These are phyloP conservation scores for Flaveria bidentis DNA, from an alignment of 129 eudicot species.

Conservation along the genomic window DNA sequence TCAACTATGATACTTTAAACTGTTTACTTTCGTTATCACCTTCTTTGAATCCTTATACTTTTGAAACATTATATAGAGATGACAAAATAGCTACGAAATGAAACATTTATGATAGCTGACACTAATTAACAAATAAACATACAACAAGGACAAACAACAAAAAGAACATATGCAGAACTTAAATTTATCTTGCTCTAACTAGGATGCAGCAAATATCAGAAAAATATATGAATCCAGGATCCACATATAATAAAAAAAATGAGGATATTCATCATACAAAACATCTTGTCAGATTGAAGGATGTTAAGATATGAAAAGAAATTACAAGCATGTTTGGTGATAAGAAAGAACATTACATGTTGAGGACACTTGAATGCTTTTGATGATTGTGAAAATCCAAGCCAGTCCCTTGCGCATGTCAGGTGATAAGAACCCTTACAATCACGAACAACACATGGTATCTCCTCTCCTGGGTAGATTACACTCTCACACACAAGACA, in stretches of 20 bases:
- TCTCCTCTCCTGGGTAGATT: conserved; percentile 65
- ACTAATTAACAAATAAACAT: not conserved
- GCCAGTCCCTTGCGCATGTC: conserved; percentile 54
- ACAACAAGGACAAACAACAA: not conserved
- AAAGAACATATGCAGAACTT: not conserved
- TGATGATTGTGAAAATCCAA: conserved; percentile 42
- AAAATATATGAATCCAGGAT: not conserved
- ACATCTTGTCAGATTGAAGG: conserved; percentile 8
- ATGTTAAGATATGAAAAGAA: not conserved
- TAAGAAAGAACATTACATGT: conserved; percentile 57
- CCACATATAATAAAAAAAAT: not conserved
- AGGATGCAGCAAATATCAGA: not conserved
- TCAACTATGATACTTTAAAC: not conserved
- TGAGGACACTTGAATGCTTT: conserved; percentile 86
- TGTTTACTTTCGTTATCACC: not conserved
- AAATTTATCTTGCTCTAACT: not conserved
- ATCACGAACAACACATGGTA: conserved; percentile 62
- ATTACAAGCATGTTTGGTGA: not conserved
- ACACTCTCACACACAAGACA: conserved; percentile 60
- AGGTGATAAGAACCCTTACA: conserved; percentile 69
- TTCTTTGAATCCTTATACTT: not conserved
- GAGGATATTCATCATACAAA: conserved; percentile 10
- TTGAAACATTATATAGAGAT: not conserved
- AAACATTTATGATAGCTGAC: not conserved
- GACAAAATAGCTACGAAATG: not conserved